A percentile compares a stretch with the other conserved stretches of the same genome.
phyloP scores from a whole-genome alignment of 306 rosid species.

The Pterocarpus santalinus region DNA sequence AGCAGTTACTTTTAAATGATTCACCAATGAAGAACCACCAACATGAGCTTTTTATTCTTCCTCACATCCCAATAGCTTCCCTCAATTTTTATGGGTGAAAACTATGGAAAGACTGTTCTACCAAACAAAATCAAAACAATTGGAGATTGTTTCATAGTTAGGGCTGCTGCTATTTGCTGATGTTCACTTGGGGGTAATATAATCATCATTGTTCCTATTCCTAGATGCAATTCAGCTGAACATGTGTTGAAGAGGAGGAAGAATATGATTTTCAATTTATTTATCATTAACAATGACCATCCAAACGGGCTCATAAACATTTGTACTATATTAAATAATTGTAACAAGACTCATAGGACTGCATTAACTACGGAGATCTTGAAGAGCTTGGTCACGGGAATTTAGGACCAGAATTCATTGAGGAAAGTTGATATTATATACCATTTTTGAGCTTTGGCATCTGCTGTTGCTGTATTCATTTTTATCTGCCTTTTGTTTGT shows the following conservation, averaged over 20 bases:
- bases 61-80: not conserved
- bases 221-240: not conserved
- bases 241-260: not conserved
- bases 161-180: conserved; percentile 14
- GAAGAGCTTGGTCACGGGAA: not conserved
- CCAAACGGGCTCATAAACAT: not conserved
- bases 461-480: conserved; percentile 25
- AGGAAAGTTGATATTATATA: not conserved
- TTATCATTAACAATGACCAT: not conserved
- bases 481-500: not conserved
- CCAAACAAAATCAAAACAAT: not conserved
- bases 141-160: conserved; percentile 11
- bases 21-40: not conserved
- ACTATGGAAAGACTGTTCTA: not conserved
- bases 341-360: conserved; percentile 10
- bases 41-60: not conserved
- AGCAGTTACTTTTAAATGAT: not conserved
- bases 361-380: not conserved
- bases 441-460: conserved; percentile 9
- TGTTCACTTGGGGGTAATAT: not conserved
- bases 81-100: conserved; percentile 13
- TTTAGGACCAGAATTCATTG: conserved; percentile 1
- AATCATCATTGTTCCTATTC: not conserved
- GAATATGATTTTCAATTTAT: not conserved
- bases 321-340: not conserved